These are phyloP conservation scores for Stylonectria norvegica DNA, from an alignment of 2,329 filamentous ascomycete genomes.

Conservation along the genomic window DNA sequence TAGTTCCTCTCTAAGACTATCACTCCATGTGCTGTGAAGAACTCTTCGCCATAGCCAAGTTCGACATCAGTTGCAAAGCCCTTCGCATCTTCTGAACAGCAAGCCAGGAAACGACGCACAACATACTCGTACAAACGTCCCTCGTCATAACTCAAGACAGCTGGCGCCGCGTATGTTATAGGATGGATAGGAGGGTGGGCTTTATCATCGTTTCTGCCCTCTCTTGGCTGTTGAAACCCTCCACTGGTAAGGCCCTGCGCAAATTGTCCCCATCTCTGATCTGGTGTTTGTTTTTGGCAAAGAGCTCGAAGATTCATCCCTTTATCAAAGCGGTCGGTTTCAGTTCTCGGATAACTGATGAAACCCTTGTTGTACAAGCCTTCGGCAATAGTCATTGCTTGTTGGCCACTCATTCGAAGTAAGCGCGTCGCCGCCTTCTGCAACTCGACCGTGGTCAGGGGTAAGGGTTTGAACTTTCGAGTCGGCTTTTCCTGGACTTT, in stretches of 20 bases:
- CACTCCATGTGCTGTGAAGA: slow-evolving; percentile 78
- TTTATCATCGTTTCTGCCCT: slow-evolving; percentile 88
- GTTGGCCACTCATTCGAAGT: slow-evolving; percentile 84
- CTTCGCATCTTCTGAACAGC: slow-evolving; percentile 90
- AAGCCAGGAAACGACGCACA: slow-evolving; percentile 85
- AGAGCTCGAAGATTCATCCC: slow-evolving; percentile 80
- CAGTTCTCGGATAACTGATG: slow-evolving; percentile 95
- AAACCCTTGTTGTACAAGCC: slow-evolving; percentile 88
- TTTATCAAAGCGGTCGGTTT: slow-evolving; percentile 92
- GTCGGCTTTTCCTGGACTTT: slow-evolving; percentile 90
- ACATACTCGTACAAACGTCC: slow-evolving; percentile 88
- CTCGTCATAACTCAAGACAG: slow-evolving; percentile 63
- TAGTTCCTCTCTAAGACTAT: slow-evolving; percentile 88
- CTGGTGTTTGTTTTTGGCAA: slow-evolving; percentile 78
- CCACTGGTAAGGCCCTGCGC: slow-evolving; percentile 72
- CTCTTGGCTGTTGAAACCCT: slow-evolving; percentile 75
- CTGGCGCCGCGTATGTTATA: slow-evolving; percentile 73
- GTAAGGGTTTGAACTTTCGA: slow-evolving; percentile 89
- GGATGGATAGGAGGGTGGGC: slow-evolving; percentile 97
- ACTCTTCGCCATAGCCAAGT: slow-evolving; percentile 77
- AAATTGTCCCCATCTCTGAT: slow-evolving; percentile 74
- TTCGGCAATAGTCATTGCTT: slow-evolving; percentile 87
- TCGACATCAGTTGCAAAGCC: slow-evolving; percentile 83
- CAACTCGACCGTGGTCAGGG: slow-evolving; percentile 90
- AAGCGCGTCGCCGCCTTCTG: slow-evolving; percentile 93